phyloP scores from a whole-genome alignment of 257 asterid genomes.

The Solanum ahanhuiri region DNA sequence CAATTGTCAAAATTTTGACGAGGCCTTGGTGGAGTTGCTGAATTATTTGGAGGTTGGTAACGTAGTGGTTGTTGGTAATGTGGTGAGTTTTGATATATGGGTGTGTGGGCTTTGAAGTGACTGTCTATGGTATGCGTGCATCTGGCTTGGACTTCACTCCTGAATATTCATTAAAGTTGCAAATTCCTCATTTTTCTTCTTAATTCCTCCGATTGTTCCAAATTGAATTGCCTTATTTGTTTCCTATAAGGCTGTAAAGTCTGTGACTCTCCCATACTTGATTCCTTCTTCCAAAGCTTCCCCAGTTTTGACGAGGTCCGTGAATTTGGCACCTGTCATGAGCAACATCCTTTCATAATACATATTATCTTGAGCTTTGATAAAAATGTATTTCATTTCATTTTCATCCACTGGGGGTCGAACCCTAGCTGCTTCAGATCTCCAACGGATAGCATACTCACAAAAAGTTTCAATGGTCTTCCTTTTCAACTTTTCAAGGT shows the following conservation, averaged over 20 bases:
- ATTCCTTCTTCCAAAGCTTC: neutral
- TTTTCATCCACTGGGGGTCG: no score
- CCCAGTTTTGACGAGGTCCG: neutral
- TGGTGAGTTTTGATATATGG: neutral
- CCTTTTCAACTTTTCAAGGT: no score
- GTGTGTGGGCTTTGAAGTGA: no score
- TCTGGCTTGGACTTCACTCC: neutral
- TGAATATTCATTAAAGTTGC: neutral
- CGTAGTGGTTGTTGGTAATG: neutral
- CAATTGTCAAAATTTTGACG: neutral
- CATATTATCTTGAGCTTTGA: no score
- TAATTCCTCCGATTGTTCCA: neutral
- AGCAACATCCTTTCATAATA: neutral
- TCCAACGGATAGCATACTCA: neutral
- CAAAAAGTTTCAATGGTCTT: no score
- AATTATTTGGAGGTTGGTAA: neutral
- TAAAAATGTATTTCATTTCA: no score
- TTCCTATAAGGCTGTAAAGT: neutral
- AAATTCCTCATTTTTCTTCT: neutral
- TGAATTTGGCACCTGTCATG: neutral
- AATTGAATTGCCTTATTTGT: neutral
- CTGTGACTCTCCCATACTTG: neutral
- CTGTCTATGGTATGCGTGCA: neutral
- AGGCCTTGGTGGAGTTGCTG: no score
- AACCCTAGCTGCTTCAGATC: no score